Evolutionary conservation across 345 rosid species (phyloP), one percentile per base, ranked within the genome.

Genomic region (Theobroma cacao): DNA sequence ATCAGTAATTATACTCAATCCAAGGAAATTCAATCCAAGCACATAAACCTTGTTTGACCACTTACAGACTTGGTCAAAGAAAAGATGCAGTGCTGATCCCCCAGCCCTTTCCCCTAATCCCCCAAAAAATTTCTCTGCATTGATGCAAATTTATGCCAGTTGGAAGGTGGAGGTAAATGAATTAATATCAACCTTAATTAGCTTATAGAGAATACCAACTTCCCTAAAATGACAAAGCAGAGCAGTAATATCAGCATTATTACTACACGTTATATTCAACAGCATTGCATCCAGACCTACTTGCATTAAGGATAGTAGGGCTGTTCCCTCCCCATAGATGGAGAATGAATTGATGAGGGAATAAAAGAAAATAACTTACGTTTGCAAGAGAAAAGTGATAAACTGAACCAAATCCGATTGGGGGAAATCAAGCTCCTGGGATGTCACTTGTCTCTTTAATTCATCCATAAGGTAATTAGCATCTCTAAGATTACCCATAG

Each of bases 401-500:
- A 47, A 69, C 8, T 69, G 40, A 69, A 69, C 47, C 74, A 69
- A 69, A 47, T 47, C 40, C 1, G 74, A 69, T 69, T 8, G 15
- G 0, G 74, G 74, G n/a, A 69, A 69, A 28, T 47, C 40, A 5
- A 47, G 55, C 74, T 47, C 58, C 26, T 47, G 38, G 74, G 58
- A 28, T 47, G 53, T 26, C 22, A 69, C 58, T 69, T 89, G 95
- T 76, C 82, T 89, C 91, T 86, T 90, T 63, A 93, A 59, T 84
- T 93, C 99, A 69, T 93, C 95, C 89, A 90, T 84, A 76, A 97
- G 77, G 77, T 55, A 70, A 76, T 92, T 91, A 77, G 98, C 97
- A 88, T 93, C 98, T 82, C 86, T 85, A 81, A 97, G 80, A 85
- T 91, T 90, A 77, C 98, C 99, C 91, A 90, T 73, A 48, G 98